Conservation (phyloP, 2,329 filamentous ascomycete genomes). For the Fusarium goolgardi region DNA sequence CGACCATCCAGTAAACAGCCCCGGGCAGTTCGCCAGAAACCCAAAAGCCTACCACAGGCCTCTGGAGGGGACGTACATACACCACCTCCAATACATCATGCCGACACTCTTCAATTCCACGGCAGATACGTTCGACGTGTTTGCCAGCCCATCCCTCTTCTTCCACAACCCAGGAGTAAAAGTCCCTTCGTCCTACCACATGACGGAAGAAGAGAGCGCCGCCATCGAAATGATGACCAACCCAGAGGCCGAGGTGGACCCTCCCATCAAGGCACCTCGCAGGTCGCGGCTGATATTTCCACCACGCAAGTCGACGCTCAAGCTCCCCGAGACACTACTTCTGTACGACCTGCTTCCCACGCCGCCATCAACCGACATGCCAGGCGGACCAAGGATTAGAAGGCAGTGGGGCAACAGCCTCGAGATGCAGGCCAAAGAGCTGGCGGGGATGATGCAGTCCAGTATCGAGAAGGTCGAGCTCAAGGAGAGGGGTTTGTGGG, state of each 20-base stretch:
- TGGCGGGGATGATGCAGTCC: conserved; percentile 61
- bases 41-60: conserved; percentile 25
- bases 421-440: conserved; percentile 58
- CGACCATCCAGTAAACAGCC: conserved; percentile 60
- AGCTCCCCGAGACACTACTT: conserved; percentile 62
- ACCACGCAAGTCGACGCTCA: conserved; percentile 59
- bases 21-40: conserved; percentile 31
- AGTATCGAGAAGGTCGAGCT: conserved; percentile 62
- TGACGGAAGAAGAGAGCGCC: conserved; percentile 47
- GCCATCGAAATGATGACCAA: conserved; percentile 45
- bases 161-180: conserved; percentile 65
- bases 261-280: conserved; percentile 49
- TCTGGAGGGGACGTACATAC: conserved; percentile 52
- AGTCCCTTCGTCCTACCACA: conserved; percentile 59
- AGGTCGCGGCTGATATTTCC: conserved; percentile 62
- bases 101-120: conserved; percentile 62
- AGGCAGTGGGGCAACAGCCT: conserved; percentile 57
- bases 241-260: conserved; percentile 18
- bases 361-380: conserved; percentile 10
- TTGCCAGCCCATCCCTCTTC: conserved; percentile 68
- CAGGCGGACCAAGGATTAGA: conserved; percentile 34
- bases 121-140: conserved; percentile 66
- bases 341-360: conserved; percentile 56
- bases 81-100: conserved; percentile 52
- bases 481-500: conserved; percentile 56